These are phyloP conservation scores for Cyclocybe aegerita DNA, from an alignment of 768 basidiomycete species.

Conservation along the genomic window DNA sequence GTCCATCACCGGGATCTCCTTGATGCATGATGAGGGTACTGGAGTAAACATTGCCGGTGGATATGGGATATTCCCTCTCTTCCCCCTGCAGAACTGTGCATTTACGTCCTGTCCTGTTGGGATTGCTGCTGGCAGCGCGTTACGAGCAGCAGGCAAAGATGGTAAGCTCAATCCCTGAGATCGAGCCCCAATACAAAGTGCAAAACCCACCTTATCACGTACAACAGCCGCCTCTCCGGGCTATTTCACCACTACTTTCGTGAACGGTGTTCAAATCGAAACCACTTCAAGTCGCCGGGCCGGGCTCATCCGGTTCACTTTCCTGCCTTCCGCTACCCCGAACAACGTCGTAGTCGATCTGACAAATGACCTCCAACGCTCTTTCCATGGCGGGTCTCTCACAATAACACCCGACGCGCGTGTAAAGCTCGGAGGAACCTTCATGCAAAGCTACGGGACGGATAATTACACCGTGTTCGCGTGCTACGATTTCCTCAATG, in stretches of 20 bases:
- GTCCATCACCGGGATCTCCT: slow-evolving; percentile 42
- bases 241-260: slow-evolving; percentile 48
- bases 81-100: slow-evolving; percentile 40
- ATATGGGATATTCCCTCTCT: slow-evolving; percentile 52
- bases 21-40: slow-evolving; percentile 56
- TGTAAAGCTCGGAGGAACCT: slow-evolving; percentile 42
- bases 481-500: slow-evolving; percentile 45
- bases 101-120: slow-evolving; percentile 44
- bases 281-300: slow-evolving; percentile 60
- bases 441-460: slow-evolving; percentile 43
- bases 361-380: slow-evolving; percentile 44
- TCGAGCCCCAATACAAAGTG: background rate
- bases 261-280: slow-evolving; percentile 49
- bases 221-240: slow-evolving; percentile 43
- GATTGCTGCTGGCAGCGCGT: slow-evolving; percentile 35
- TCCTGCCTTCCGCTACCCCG: slow-evolving; percentile 31
- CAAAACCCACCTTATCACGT: background rate
- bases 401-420: slow-evolving; percentile 30
- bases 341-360: slow-evolving; percentile 49
- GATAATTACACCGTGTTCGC: slow-evolving; percentile 48
- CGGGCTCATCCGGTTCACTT: slow-evolving; percentile 61
- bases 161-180: slow-evolving; percentile 22
- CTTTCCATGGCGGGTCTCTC: slow-evolving; percentile 45
- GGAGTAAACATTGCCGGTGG: slow-evolving; percentile 51
- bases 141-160: slow-evolving; percentile 44